A percentile compares a stretch with the other conserved stretches of the same genome.
Conservation (phyloP, 805 yeast genomes). For the Kluyveromyces aestuarii region DNA sequence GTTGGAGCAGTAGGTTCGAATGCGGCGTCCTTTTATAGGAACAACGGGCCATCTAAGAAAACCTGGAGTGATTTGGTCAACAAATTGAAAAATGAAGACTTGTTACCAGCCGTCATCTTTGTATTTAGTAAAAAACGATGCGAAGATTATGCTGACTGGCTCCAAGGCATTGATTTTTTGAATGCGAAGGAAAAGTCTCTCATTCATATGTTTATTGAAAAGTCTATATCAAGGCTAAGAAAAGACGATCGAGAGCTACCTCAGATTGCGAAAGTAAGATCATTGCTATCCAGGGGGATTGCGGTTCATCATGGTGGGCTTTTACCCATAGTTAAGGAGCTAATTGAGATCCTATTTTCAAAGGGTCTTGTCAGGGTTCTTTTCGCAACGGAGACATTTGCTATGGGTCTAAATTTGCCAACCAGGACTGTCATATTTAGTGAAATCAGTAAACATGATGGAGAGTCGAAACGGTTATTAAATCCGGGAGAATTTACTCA, state of each 20-base stretch:
- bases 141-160: slow-evolving; percentile 82
- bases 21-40: slow-evolving; percentile 31
- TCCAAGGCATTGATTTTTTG: slow-evolving; percentile 69
- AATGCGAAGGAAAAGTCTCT: slow-evolving; percentile 81
- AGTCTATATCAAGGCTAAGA: slow-evolving; percentile 77
- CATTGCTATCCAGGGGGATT: slow-evolving; percentile 79
- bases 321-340: slow-evolving; percentile 85
- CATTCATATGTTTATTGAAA: slow-evolving; percentile 86
- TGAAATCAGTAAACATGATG: slow-evolving; percentile 83
- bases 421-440: slow-evolving; percentile 93
- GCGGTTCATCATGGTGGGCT: slow-evolving; percentile 96
- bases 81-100: slow-evolving; percentile 50
- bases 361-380: slow-evolving; percentile 78
- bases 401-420: slow-evolving; percentile 96
- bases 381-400: slow-evolving; percentile 97
- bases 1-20: slow-evolving; percentile 33
- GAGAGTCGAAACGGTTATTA: slow-evolving; percentile 67
- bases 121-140: slow-evolving; percentile 91
- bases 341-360: slow-evolving; percentile 86
- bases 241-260: slow-evolving; percentile 91
- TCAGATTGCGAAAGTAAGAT: slow-evolving; percentile 76
- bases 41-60: slow-evolving; percentile 67
- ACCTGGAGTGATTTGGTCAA: slow-evolving; percentile 73
- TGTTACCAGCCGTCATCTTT: slow-evolving; percentile 88
- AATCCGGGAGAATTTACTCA: slow-evolving; percentile 97